phyloP scores from a whole-genome alignment of 176 grass and related monocot genomes.

The Metroxylon sagu region DNA sequence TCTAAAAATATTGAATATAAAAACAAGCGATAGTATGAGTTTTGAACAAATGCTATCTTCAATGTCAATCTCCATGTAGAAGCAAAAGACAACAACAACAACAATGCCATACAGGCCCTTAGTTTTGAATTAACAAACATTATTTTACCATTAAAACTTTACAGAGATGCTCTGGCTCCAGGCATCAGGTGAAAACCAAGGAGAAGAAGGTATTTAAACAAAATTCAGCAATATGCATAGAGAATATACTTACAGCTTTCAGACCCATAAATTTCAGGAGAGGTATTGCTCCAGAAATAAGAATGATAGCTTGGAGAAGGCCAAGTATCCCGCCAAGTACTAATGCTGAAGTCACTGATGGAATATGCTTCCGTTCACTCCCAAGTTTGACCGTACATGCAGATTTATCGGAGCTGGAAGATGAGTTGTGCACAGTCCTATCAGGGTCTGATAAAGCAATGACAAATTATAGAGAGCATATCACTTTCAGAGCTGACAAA shows the following conservation, averaged over 20 bases:
- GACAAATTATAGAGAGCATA: not conserved
- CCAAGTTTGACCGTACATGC: not conserved
- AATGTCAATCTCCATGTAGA: too few relatives aligned
- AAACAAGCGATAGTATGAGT: too few relatives aligned
- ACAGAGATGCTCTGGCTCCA: too few relatives aligned
- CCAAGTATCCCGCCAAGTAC: constrained; percentile 23
- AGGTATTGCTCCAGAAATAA: constrained; percentile 9
- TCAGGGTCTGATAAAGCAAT: constrained; percentile 1
- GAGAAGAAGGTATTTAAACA: constrained; percentile 42
- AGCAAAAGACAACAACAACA: too few relatives aligned
- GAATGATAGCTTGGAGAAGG: constrained; percentile 8
- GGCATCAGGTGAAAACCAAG: constrained; percentile 33
- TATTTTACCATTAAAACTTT: too few relatives aligned
- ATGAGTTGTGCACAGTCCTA: not conserved
- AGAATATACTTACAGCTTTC: constrained; percentile 9
- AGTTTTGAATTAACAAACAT: too few relatives aligned
- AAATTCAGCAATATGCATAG: not conserved
- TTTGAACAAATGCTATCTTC: too few relatives aligned
- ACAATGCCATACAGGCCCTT: too few relatives aligned
- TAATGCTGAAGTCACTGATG: constrained; percentile 22
- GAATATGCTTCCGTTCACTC: constrained; percentile 29
- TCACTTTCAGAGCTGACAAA: constrained; percentile 1
- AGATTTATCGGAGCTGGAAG: constrained; percentile 1
- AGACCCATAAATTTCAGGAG: constrained; percentile 22
- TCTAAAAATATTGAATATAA: too few relatives aligned